A percentile compares a stretch with the other conserved stretches of the same genome.
These are phyloP conservation scores for Linum trigynum DNA, from an alignment of 345 rosid species.

Conservation along the genomic window DNA sequence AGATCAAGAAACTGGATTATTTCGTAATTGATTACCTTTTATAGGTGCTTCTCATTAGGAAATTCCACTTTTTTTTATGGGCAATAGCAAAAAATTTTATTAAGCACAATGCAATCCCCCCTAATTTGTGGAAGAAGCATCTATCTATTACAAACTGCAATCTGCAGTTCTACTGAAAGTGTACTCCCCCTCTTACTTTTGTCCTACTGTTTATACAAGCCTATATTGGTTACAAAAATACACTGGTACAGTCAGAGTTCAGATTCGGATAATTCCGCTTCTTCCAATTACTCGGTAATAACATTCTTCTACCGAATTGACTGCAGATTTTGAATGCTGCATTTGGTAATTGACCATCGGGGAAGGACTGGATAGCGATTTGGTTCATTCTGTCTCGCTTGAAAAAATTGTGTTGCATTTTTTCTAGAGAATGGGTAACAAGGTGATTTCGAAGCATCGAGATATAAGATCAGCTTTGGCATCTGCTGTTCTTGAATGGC, in stretches of 20 bases:
- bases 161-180: too few relatives aligned
- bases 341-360: constrained; percentile 15
- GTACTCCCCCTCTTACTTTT: too few relatives aligned
- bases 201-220: too few relatives aligned
- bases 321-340: constrained; percentile 22
- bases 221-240: too few relatives aligned
- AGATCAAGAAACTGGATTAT: too few relatives aligned
- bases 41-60: too few relatives aligned
- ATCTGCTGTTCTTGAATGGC: constrained; percentile 69
- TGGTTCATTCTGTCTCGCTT: constrained; percentile 6
- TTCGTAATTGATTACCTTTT: background rate
- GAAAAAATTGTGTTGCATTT: constrained; percentile 2
- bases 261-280: background rate
- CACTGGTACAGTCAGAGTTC: too few relatives aligned
- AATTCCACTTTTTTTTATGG: too few relatives aligned
- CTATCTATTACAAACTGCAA: too few relatives aligned
- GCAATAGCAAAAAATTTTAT: too few relatives aligned
- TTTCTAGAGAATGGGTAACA: constrained; percentile 37
- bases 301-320: constrained; percentile 5
- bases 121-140: too few relatives aligned
- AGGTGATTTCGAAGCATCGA: constrained; percentile 26
- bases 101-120: too few relatives aligned
- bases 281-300: constrained; percentile 4
- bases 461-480: constrained; percentile 47
- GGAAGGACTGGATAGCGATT: constrained; percentile 21